Evolutionary conservation across 306 rosid species (phyloP).

Genomic region (Fragaria iinumae): DNA sequence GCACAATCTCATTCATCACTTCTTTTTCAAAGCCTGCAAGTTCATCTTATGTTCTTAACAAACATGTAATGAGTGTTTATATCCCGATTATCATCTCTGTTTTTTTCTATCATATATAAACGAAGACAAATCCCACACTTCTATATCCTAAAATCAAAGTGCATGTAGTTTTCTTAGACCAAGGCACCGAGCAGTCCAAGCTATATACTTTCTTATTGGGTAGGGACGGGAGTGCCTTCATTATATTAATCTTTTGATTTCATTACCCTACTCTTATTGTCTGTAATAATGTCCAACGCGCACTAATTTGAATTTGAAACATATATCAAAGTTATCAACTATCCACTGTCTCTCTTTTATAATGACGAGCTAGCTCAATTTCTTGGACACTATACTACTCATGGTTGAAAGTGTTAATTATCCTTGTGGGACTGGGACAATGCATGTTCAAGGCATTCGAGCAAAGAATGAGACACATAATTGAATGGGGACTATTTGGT

Average conservation of each 20-base stretch:
- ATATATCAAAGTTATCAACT: neutral
- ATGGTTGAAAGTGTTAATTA: neutral
- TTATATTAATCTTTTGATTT: neutral
- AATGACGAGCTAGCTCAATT: neutral
- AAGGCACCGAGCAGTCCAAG: neutral
- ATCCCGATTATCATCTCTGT: neutral
- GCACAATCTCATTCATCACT: neutral
- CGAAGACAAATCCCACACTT: neutral
- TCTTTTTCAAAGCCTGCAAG: neutral
- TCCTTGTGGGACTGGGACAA: slow-evolving; percentile 13
- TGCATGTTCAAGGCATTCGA: neutral
- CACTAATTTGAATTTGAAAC: slow-evolving; percentile 23
- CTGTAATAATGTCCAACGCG: neutral
- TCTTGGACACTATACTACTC: neutral
- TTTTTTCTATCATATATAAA: neutral
- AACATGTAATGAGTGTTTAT: neutral
- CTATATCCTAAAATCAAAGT: neutral
- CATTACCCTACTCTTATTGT: slow-evolving; percentile 1
- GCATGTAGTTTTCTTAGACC: slow-evolving; percentile 12
- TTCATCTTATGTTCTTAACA: neutral
- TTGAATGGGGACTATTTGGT: neutral
- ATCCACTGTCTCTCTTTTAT: slow-evolving; percentile 10
- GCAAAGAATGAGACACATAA: slow-evolving; percentile 4
- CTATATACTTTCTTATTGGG: neutral
- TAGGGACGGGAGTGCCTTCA: neutral